Evolutionary conservation across 2,329 filamentous ascomycete genomes (phyloP).

Genomic region (Hypoxylon sp.): DNA sequence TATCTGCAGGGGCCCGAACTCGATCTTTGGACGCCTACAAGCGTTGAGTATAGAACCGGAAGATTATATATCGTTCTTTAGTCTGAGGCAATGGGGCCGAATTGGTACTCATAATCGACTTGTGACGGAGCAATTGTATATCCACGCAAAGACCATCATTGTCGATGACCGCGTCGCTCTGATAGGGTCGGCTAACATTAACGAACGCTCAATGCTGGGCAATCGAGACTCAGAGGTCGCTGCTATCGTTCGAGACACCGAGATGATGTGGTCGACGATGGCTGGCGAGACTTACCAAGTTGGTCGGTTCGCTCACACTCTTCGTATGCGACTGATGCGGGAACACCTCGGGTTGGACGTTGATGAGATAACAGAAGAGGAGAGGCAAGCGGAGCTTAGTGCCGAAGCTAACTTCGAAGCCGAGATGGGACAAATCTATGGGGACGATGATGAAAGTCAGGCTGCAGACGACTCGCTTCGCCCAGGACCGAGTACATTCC

Average conservation of each 20-base stretch:
- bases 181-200: constrained; percentile 98
- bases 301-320: constrained; percentile 90
- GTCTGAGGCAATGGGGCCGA: constrained; percentile 90
- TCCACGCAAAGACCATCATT: constrained; percentile 96
- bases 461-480: constrained; percentile 44
- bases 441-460: constrained; percentile 59
- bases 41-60: constrained; percentile 89
- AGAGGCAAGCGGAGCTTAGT: constrained; percentile 77
- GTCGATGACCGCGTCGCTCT: constrained; percentile 94
- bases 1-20: constrained; percentile 92
- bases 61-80: constrained; percentile 96
- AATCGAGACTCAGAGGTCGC: constrained; percentile 93
- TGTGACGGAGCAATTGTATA: constrained; percentile 96
- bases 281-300: constrained; percentile 90
- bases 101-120: constrained; percentile 86
- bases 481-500: constrained; percentile 38
- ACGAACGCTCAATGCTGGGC: constrained; percentile 95
- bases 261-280: constrained; percentile 95
- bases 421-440: constrained; percentile 75
- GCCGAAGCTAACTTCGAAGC: constrained; percentile 67
- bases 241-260: constrained; percentile 89
- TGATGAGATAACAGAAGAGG: constrained; percentile 88
- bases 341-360: constrained; percentile 97
- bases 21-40: constrained; percentile 89
- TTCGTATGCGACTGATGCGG: constrained; percentile 94